These are phyloP conservation scores for Ustilago lituana DNA, from an alignment of 1,284 basidiomycete genomes.

Conservation along the genomic window DNA sequence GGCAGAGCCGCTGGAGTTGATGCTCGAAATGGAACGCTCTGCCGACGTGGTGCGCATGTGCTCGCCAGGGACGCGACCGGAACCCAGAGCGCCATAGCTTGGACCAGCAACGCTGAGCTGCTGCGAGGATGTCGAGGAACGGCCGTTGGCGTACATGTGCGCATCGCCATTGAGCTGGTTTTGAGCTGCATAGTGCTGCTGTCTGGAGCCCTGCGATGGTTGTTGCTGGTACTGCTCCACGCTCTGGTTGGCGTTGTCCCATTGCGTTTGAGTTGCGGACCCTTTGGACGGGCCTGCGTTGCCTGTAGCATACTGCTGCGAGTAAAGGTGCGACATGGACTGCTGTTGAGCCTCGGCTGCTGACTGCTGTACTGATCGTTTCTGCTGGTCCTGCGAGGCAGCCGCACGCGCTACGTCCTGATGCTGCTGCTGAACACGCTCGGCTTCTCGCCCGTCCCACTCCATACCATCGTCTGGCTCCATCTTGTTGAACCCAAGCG, in stretches of 20 bases:
- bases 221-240: constrained; percentile 52
- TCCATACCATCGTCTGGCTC: constrained; percentile 71
- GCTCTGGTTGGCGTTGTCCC: constrained; percentile 1
- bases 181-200: constrained; percentile 29
- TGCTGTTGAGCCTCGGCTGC: constrained; percentile 22
- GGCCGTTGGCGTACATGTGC: constrained; percentile 17
- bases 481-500: constrained; percentile 62
- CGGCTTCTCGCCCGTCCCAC: constrained; percentile 70
- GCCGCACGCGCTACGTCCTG: constrained; percentile 23
- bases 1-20: constrained; percentile 23
- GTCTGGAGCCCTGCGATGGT: constrained; percentile 60
- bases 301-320: constrained; percentile 17
- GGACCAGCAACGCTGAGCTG: constrained; percentile 15
- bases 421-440: constrained; percentile 63
- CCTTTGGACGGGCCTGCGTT: constrained; percentile 16
- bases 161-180: constrained; percentile 12
- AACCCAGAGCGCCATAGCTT: constrained; percentile 20
- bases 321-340: constrained; percentile 16
- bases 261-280: constrained; percentile 10
- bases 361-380: constrained; percentile 31
- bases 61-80: constrained; percentile 16
- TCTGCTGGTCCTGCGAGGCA: constrained; percentile 21
- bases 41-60: constrained; percentile 43
- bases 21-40: constrained; percentile 49
- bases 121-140: constrained; percentile 26